phyloP scores from a whole-genome alignment of 805 yeast genomes.

The Soucietia sequanensis region DNA sequence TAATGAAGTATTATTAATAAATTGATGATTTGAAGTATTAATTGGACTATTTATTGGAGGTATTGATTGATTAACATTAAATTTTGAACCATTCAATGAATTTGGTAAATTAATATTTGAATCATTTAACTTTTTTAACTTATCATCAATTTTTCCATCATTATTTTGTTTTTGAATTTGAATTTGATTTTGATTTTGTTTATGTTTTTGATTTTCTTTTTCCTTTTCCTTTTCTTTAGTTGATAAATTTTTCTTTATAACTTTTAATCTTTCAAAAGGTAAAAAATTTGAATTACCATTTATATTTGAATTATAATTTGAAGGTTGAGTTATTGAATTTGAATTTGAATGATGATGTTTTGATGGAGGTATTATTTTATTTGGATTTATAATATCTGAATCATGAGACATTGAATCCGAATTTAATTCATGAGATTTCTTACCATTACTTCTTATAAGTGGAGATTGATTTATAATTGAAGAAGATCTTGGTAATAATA shows the following conservation, averaged over 20 bases:
- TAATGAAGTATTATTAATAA: not conserved
- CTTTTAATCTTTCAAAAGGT: slow-evolving; percentile 25
- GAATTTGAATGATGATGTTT: slow-evolving; percentile 2
- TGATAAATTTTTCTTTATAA: slow-evolving; percentile 19
- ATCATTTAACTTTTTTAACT: no score
- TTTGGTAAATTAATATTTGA: no score
- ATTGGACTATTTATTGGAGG: not conserved
- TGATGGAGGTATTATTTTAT: slow-evolving; percentile 1
- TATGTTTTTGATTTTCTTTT: slow-evolving; percentile 11
- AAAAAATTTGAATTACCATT: slow-evolving; percentile 13
- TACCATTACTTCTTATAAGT: not conserved
- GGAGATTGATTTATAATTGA: not conserved
- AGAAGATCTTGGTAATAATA: not conserved
- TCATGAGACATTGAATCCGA: no score
- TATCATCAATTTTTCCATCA: no score
- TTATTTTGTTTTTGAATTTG: no score
- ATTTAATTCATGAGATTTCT: not conserved
- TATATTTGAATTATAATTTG: slow-evolving; percentile 2
- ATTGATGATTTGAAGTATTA: slow-evolving; percentile 10
- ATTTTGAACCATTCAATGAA: no score
- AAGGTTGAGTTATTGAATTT: not conserved
- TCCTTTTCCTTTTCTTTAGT: no score
- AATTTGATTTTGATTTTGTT: no score
- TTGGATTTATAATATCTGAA: slow-evolving; percentile 1
- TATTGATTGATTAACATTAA: no score